Percentiles rank a stretch among this genome's conserved stretches.
Conservation (phyloP, 2,329 filamentous ascomycete species). For the Alternaria conjuncta region DNA sequence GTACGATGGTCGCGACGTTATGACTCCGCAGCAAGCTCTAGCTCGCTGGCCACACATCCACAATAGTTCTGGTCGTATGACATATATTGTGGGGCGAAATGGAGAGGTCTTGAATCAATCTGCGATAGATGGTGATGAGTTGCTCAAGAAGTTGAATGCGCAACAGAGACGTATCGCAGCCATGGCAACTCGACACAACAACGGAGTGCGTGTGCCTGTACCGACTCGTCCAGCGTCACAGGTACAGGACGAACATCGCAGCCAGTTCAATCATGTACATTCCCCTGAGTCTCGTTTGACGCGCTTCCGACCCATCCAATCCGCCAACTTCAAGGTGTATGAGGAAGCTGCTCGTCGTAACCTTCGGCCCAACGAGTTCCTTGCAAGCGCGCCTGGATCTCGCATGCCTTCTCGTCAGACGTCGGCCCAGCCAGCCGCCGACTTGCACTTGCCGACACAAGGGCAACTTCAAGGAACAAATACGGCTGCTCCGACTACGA, state of each 20-base stretch:
- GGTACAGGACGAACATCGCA: background rate
- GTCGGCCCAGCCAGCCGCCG: background rate
- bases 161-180: background rate
- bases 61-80: background rate
- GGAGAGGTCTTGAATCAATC: background rate
- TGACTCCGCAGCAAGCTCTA: background rate
- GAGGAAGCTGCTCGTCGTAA: background rate
- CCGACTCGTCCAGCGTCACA: background rate
- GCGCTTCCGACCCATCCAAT: background rate
- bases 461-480: background rate
- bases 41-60: background rate
- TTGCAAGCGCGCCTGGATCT: conserved; percentile 6
- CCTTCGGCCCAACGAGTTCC: background rate
- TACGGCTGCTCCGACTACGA: background rate
- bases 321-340: background rate
- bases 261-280: background rate
- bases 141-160: background rate
- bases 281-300: background rate
- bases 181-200: background rate
- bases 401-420: conserved; percentile 6
- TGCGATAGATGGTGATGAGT: background rate
- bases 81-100: background rate
- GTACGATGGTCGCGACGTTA: background rate
- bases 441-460: background rate
- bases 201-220: background rate